phyloP scores from a whole-genome alignment of 1,284 basidiomycete species.

The Cronartium quercuum region DNA sequence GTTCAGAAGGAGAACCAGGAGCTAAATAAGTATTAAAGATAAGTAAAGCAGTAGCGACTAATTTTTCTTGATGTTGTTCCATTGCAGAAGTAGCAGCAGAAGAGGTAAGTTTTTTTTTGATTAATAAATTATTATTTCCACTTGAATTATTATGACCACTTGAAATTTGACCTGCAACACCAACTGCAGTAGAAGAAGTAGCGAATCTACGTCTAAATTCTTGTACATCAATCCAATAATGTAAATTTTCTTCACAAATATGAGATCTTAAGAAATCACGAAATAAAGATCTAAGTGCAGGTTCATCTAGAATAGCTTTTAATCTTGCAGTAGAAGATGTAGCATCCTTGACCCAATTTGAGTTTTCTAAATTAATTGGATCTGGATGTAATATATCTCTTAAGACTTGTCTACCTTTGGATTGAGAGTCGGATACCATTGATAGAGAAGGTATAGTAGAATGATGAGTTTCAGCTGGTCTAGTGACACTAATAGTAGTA shows the following conservation, averaged over 20 bases:
- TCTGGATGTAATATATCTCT: slow-evolving; percentile 41
- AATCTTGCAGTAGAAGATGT: slow-evolving; percentile 69
- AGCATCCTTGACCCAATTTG: slow-evolving; percentile 65
- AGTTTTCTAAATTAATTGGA: slow-evolving; percentile 51
- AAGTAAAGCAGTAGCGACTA: slow-evolving; percentile 87
- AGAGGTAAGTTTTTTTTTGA: slow-evolving; percentile 46
- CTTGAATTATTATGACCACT: slow-evolving; percentile 38
- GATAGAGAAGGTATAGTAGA: slow-evolving; percentile 44
- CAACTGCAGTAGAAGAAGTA: slow-evolving; percentile 84
- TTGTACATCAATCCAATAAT: slow-evolving; percentile 93
- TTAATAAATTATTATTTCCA: slow-evolving; percentile 39
- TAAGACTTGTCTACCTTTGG: slow-evolving; percentile 61
- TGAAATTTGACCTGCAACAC: slow-evolving; percentile 53
- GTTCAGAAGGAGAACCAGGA: slow-evolving; percentile 85
- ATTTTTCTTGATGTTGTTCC: slow-evolving; percentile 92
- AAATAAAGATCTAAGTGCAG: slow-evolving; percentile 79
- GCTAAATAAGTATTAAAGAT: slow-evolving; percentile 95
- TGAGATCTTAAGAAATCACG: slow-evolving; percentile 87
- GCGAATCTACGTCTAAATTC: slow-evolving; percentile 95
- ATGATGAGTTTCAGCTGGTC: slow-evolving; percentile 51
- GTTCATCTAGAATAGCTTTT: slow-evolving; percentile 86
- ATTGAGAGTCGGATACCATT: slow-evolving; percentile 70
- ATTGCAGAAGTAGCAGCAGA: slow-evolving; percentile 65
- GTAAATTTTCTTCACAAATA: slow-evolving; percentile 96
- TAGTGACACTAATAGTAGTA: slow-evolving; percentile 51